These are phyloP conservation scores for Simmondsia chinensis DNA, from an alignment of 148 eudicot genomes.

Conservation along the genomic window DNA sequence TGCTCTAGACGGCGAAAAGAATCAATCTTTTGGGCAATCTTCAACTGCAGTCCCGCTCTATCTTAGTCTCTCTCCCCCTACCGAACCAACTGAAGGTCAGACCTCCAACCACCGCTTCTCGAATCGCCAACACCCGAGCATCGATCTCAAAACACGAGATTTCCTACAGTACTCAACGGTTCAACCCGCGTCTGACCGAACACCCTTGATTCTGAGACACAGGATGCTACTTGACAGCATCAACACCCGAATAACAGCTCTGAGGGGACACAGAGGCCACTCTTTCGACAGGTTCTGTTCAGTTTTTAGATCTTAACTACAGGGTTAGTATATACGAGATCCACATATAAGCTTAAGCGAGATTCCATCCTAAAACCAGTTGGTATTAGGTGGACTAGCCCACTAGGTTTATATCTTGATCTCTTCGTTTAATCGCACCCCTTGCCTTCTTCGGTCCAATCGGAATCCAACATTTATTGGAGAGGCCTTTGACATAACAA, in stretches of 20 bases:
- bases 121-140: constrained; percentile 4
- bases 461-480: no score
- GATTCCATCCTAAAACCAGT: no score
- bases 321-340: no score
- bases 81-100: constrained; percentile 15
- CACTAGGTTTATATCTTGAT: no score
- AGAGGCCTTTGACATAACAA: no score
- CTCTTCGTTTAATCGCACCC: no score
- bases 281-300: constrained; percentile 23
- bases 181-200: constrained; percentile 17
- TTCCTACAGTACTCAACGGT: constrained; percentile 16
- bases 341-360: no score
- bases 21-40: constrained; percentile 9
- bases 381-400: no score
- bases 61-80: constrained; percentile 17
- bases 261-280: constrained; percentile 25
- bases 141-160: constrained; percentile 13
- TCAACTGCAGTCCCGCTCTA: constrained; percentile 11
- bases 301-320: no score
- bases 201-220: constrained; percentile 22
- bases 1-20: constrained; percentile 5
- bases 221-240: constrained; percentile 34
- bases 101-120: constrained; percentile 9
- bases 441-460: no score
- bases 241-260: constrained; percentile 24